A percentile compares a stretch with the other conserved stretches of the same genome.
phyloP scores from a whole-genome alignment of 805 yeast genomes.

The Wickerhamiella brachini region DNA sequence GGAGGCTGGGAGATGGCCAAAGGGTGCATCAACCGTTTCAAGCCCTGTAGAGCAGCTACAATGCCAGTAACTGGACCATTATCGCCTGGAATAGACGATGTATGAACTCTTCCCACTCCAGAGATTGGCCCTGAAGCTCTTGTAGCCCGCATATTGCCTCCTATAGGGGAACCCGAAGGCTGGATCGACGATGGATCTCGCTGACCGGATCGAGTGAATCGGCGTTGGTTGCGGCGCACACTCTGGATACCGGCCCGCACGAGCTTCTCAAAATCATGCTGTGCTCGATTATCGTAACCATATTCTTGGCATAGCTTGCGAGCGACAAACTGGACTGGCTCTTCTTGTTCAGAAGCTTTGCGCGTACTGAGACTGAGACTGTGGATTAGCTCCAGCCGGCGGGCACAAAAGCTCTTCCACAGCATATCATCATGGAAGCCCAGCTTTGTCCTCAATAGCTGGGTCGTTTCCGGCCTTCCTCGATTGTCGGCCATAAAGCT shows the following conservation, averaged over 20 bases:
- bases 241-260: conserved; percentile 91
- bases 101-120: background rate
- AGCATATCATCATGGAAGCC: conserved; percentile 65
- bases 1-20: background rate
- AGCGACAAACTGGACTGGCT: conserved; percentile 66
- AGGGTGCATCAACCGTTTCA: background rate
- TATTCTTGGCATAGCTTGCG: conserved; percentile 64
- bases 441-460: conserved; percentile 44
- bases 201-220: background rate
- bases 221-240: conserved; percentile 62
- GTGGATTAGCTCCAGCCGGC: conserved; percentile 81
- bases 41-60: background rate
- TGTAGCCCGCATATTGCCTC: background rate
- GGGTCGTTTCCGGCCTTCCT: conserved; percentile 27
- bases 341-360: conserved; percentile 90
- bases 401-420: conserved; percentile 86
- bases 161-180: background rate
- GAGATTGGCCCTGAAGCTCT: background rate
- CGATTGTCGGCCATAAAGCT: background rate
- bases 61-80: background rate
- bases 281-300: conserved; percentile 42
- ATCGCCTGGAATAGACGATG: background rate
- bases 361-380: conserved; percentile 44
- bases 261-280: conserved; percentile 70
- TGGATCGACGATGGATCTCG: conserved; percentile 5